Conservation (phyloP, 257 asterid genomes). For the Parsonsia alboflavescens region DNA sequence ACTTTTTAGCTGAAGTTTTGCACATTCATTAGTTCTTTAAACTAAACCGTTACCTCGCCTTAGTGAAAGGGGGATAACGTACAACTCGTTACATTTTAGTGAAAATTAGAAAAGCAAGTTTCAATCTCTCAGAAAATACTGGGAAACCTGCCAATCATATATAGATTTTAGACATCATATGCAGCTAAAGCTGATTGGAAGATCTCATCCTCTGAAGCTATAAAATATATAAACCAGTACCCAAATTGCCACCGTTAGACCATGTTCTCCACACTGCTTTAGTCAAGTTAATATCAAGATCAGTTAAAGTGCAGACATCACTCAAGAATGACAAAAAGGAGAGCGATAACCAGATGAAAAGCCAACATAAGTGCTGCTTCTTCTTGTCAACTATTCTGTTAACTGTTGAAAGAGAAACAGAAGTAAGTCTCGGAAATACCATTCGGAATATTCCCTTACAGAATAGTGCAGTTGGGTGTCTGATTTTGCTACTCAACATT, state of each 20-base stretch:
- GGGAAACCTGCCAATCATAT: background rate
- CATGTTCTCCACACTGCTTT: background rate
- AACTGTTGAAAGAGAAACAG: background rate
- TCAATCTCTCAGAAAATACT: background rate
- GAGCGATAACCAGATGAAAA: background rate
- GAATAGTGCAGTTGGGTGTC: background rate
- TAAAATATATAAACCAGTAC: background rate
- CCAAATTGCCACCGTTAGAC: too few species aligned
- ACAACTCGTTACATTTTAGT: background rate
- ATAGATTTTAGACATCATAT: background rate
- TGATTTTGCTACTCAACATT: background rate
- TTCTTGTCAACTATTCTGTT: background rate
- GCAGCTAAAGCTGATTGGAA: background rate
- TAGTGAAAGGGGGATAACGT: background rate
- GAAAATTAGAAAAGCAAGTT: background rate
- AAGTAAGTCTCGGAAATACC: constrained; percentile 10
- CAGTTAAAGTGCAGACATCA: background rate
- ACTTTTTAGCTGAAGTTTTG: too few species aligned
- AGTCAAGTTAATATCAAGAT: background rate
- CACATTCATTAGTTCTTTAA: too few species aligned
- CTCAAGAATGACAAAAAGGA: background rate
- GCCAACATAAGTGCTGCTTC: background rate
- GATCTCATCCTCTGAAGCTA: background rate
- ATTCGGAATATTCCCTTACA: background rate
- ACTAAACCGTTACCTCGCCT: background rate